phyloP scores from a whole-genome alignment of 2,329 filamentous ascomycete genomes.

The Ophiostoma sp. region DNA sequence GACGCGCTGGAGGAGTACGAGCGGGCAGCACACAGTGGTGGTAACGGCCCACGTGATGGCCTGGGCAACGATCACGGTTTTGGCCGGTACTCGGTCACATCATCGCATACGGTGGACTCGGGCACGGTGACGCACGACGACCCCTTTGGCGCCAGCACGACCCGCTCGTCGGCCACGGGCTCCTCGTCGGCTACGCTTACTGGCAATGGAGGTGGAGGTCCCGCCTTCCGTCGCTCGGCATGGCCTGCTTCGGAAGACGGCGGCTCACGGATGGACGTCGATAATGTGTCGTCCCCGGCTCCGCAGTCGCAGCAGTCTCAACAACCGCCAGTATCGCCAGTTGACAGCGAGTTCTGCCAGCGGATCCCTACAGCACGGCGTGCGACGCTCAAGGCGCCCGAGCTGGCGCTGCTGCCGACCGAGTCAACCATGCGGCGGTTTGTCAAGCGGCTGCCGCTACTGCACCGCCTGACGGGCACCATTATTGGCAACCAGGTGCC shows the following conservation, averaged over 20 bases:
- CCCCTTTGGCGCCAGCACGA: neutral
- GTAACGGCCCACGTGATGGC: constrained; percentile 28
- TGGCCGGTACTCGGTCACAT: constrained; percentile 39
- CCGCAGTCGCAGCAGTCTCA: neutral
- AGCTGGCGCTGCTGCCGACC: constrained; percentile 70
- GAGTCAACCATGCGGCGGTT: constrained; percentile 65
- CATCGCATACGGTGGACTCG: constrained; percentile 60
- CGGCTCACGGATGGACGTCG: neutral
- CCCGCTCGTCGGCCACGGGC: constrained; percentile 6
- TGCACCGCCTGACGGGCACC: constrained; percentile 69
- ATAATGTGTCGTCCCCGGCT: constrained; percentile 18
- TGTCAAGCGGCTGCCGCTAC: constrained; percentile 64
- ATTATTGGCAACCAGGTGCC: constrained; percentile 78
- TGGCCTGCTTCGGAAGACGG: neutral
- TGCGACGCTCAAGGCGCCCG: constrained; percentile 64
- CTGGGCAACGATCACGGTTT: constrained; percentile 39
- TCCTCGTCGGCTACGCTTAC: constrained; percentile 27
- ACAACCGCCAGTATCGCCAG: neutral
- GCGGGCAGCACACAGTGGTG: neutral
- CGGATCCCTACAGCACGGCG: constrained; percentile 67
- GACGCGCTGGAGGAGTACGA: constrained; percentile 36
- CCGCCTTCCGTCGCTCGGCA: constrained; percentile 2
- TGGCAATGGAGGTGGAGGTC: constrained; percentile 7
- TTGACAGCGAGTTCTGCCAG: constrained; percentile 53
- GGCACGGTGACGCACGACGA: constrained; percentile 50